phyloP scores from a whole-genome alignment of 2,329 filamentous ascomycete species.

The Byssoonygena ceratinophila region DNA sequence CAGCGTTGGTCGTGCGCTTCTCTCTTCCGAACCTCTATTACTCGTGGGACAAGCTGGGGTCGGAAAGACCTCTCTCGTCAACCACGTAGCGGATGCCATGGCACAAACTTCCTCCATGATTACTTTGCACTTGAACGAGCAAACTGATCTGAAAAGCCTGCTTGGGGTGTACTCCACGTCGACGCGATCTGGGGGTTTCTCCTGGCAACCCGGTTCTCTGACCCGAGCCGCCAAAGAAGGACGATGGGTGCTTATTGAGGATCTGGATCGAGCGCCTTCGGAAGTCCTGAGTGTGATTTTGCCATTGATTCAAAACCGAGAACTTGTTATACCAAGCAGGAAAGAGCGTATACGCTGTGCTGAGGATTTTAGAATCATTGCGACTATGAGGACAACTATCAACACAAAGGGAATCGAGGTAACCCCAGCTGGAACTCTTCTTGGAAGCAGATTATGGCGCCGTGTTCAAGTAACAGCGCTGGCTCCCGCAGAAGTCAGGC shows the following conservation, averaged over 20 bases:
- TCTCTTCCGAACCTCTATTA: slow-evolving; percentile 60
- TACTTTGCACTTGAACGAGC: slow-evolving; percentile 91
- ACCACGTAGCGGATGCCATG: slow-evolving; percentile 69
- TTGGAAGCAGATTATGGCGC: slow-evolving; percentile 81
- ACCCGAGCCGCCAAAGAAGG: slow-evolving; percentile 91
- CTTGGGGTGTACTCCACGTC: slow-evolving; percentile 90
- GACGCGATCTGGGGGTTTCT: slow-evolving; percentile 75
- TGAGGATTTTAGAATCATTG: slow-evolving; percentile 79
- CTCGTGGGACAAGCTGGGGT: slow-evolving; percentile 74
- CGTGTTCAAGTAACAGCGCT: slow-evolving; percentile 59
- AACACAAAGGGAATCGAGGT: slow-evolving; percentile 61
- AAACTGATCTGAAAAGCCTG: slow-evolving; percentile 94
- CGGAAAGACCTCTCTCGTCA: slow-evolving; percentile 80
- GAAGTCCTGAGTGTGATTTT: slow-evolving; percentile 90
- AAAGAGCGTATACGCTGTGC: slow-evolving; percentile 76
- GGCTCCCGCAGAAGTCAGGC: slow-evolving; percentile 56
- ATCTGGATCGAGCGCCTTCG: slow-evolving; percentile 85
- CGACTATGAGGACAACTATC: slow-evolving; percentile 65
- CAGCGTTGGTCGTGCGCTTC: slow-evolving; percentile 56
- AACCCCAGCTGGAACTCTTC: slow-evolving; percentile 55
- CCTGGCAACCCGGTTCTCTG: slow-evolving; percentile 83
- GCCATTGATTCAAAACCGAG: slow-evolving; percentile 83
- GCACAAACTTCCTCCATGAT: slow-evolving; percentile 75
- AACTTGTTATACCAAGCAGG: slow-evolving; percentile 78
- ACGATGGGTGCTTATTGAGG: slow-evolving; percentile 93